Percentiles rank a stretch among this genome's conserved stretches.
Evolutionary conservation across 2,329 filamentous ascomycete genomes (phyloP).

Genomic region (Xylaria sp.): DNA sequence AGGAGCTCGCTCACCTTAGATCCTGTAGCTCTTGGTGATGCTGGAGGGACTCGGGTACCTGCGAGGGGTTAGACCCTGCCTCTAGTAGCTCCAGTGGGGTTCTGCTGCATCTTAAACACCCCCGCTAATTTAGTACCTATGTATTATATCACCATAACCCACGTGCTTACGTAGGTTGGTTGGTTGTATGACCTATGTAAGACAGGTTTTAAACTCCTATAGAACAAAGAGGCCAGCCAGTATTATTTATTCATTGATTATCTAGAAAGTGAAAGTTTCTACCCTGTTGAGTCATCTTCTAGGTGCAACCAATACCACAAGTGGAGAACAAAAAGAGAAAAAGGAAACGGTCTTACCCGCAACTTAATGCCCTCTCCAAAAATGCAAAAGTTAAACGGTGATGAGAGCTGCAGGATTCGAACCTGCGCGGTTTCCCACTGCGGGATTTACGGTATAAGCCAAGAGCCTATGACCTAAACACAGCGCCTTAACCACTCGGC

Average conservation of each 20-base stretch:
- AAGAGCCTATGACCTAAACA: slow-evolving; percentile 31
- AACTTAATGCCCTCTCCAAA: not conserved
- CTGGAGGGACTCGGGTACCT: not conserved
- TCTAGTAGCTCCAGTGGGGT: not conserved
- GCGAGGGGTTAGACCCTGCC: not conserved
- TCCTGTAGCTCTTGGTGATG: not conserved
- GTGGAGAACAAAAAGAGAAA: not conserved
- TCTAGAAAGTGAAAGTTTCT: too few relatives aligned
- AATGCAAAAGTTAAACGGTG: not conserved
- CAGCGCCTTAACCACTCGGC: slow-evolving; percentile 39
- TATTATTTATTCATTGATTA: too few relatives aligned
- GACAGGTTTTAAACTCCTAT: too few relatives aligned
- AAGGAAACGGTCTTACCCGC: not conserved
- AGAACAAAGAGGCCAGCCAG: too few relatives aligned
- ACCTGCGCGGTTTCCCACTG: slow-evolving; percentile 39
- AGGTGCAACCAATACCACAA: too few relatives aligned
- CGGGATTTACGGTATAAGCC: slow-evolving; percentile 32
- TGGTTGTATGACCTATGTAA: too few relatives aligned
- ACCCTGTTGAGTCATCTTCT: too few relatives aligned
- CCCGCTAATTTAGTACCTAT: too few relatives aligned
- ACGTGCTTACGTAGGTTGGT: too few relatives aligned
- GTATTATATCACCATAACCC: too few relatives aligned
- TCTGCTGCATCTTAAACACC: too few relatives aligned
- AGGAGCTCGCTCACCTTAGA: slow-evolving; percentile 1
- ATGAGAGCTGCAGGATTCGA: slow-evolving; percentile 39